A percentile compares a stretch with the other conserved stretches of the same genome.
Evolutionary conservation across 2,329 filamentous ascomycete species (phyloP).

Genomic region (Hirsutella rhossiliensis): DNA sequence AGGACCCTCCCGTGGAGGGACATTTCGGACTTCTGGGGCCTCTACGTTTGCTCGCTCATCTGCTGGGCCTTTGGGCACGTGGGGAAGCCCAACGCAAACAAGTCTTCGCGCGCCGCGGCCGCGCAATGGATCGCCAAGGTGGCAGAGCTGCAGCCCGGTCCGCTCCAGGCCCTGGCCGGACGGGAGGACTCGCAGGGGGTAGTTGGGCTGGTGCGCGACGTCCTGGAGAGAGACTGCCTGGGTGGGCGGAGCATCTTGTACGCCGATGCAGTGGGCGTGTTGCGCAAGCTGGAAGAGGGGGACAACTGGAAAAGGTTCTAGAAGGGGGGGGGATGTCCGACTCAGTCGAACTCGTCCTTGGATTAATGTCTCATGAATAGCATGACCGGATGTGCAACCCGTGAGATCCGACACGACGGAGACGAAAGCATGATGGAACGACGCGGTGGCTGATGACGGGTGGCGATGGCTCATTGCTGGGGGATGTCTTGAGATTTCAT

Average conservation of each 20-base stretch:
- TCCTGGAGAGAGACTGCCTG: conserved; percentile 36
- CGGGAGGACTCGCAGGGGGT: conserved; percentile 30
- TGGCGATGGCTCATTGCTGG: not conserved
- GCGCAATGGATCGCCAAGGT: conserved; percentile 27
- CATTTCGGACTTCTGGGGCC: conserved; percentile 39
- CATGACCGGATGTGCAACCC: too few relatives aligned
- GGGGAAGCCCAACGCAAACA: conserved; percentile 8
- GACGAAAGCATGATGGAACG: not conserved
- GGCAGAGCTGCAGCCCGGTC: conserved; percentile 25
- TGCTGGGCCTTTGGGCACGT: conserved; percentile 43
- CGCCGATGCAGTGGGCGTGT: conserved; percentile 38
- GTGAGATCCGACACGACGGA: not conserved
- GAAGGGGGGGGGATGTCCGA: not conserved
- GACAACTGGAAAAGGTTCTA: conserved; percentile 23
- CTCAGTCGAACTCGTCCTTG: too few relatives aligned
- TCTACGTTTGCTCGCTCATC: conserved; percentile 46
- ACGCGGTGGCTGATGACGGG: not conserved
- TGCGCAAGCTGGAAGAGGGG: conserved; percentile 37
- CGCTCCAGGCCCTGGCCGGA: conserved; percentile 23
- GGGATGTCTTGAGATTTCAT: too few relatives aligned
- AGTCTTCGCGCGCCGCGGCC: conserved; percentile 13
- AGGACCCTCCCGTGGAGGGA: conserved; percentile 16
- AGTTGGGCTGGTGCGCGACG: conserved; percentile 33
- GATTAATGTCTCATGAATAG: too few relatives aligned
- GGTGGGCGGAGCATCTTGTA: conserved; percentile 37